These are phyloP conservation scores for Plasmodium billcollinsi DNA, from an alignment of 169 alveolate species.

Conservation along the genomic window DNA sequence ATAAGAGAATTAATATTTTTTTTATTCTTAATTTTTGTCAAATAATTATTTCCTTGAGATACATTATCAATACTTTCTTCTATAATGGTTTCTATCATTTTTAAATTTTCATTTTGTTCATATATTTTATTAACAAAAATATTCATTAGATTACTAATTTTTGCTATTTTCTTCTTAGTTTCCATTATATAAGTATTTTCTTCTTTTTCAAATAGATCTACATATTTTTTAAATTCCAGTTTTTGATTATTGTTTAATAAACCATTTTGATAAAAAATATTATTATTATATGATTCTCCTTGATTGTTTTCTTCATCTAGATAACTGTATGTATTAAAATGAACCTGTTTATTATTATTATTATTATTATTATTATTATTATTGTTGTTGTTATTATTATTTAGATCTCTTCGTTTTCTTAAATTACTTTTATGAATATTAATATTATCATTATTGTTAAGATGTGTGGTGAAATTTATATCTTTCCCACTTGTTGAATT, in stretches of 20 bases:
- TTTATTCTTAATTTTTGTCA: conserved; percentile 52
- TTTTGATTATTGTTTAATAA: conserved; percentile 16
- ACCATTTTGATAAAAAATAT: background rate
- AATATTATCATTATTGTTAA: background rate
- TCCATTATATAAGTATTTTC: conserved; percentile 71
- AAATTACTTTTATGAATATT: background rate
- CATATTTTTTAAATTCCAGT: conserved; percentile 62
- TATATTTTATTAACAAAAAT: conserved; percentile 67
- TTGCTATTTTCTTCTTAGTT: conserved; percentile 67
- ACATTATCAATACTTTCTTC: conserved; percentile 74
- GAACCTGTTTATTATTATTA: conserved; percentile 12
- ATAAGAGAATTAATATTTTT: conserved; percentile 66
- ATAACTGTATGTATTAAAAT: conserved; percentile 11
- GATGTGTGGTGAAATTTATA: background rate
- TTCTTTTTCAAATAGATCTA: conserved; percentile 70
- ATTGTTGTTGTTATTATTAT: background rate
- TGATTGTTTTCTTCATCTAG: conserved; percentile 19
- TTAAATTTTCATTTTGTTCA: conserved; percentile 72
- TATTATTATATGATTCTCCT: background rate
- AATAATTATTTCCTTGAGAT: conserved; percentile 57
- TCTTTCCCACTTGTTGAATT: background rate
- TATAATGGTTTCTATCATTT: conserved; percentile 58
- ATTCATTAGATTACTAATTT: conserved; percentile 69
- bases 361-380: background rate
- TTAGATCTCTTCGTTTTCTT: conserved; percentile 16